phyloP scores from a whole-genome alignment of 2,329 filamentous ascomycete species.

The Orbilia javanica region DNA sequence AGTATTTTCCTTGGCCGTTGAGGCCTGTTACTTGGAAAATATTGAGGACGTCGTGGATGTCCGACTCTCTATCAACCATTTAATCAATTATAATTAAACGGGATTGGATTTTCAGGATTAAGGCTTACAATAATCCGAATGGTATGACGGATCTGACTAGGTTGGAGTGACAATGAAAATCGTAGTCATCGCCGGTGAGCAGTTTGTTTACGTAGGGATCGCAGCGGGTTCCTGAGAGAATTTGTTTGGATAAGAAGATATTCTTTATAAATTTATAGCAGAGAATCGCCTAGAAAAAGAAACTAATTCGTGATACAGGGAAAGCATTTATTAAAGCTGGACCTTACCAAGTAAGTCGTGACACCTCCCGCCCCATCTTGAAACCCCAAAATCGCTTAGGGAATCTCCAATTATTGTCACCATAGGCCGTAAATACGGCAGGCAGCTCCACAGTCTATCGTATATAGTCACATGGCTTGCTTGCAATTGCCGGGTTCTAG shows the following conservation, averaged over 20 bases:
- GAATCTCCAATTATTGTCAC: slow-evolving; percentile 78
- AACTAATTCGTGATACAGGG: not conserved
- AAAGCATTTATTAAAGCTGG: not conserved
- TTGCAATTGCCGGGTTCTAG: slow-evolving; percentile 78
- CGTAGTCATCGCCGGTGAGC: slow-evolving; percentile 77
- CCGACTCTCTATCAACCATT: slow-evolving; percentile 70
- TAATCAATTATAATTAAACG: not conserved
- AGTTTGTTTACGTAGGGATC: slow-evolving; percentile 86
- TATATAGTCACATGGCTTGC: slow-evolving; percentile 78
- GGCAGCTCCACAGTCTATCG: slow-evolving; percentile 81
- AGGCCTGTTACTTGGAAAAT: slow-evolving; percentile 87
- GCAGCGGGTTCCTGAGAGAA: slow-evolving; percentile 72
- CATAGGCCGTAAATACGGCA: slow-evolving; percentile 82
- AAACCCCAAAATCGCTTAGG: slow-evolving; percentile 72
- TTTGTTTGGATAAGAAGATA: not conserved
- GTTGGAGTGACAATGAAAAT: slow-evolving; percentile 88
- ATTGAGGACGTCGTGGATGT: slow-evolving; percentile 88
- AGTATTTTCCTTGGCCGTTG: slow-evolving; percentile 78
- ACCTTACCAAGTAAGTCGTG: slow-evolving; percentile 79
- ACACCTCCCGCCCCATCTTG: slow-evolving; percentile 72
- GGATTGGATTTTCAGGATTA: not conserved
- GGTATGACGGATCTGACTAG: slow-evolving; percentile 78
- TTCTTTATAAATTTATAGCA: not conserved
- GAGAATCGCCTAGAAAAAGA: not conserved
- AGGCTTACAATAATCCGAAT: slow-evolving; percentile 70